Base-by-base conservation (phyloP, 805 yeast species). In the Yarrowia bubula region DNA sequence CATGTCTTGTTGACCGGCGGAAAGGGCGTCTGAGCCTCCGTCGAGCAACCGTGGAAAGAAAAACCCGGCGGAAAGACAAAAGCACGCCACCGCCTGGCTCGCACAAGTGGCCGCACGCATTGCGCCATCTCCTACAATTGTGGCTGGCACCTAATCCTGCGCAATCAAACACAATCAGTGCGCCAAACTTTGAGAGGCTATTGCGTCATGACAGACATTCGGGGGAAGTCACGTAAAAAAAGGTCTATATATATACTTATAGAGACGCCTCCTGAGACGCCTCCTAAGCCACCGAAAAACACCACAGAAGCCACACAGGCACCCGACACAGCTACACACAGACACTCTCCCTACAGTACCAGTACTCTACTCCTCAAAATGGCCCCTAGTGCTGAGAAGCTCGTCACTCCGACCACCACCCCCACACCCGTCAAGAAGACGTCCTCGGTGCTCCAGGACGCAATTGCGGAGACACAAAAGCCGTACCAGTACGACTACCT, bases 401-500 rank as follows among this genome's bases (percentile, higher is more conserved):
- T 28, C 8, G 28, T 14, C 1, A 14, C 39, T n/a, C 3, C 41
- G 9, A 4, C 22, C 22, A 17, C 44, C 10, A 5, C 31, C 17
- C 15, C 41, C 15, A 22, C 28, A 22, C 28, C 28, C 28, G 28
- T 22, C 28, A 22, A 22, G 5, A 15, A 32, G 38, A n/a, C n/a
- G n/a, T 46, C 41, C 1, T 9, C 31, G 15, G 6, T 17, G 13
- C 46, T 31, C 32, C 28, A 55, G 7, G 14, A 8, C 4, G 64
- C 32, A 7, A 58, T 43, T 18, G 64, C 50, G n/a, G 64, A 58
- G 51, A 33, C 22, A 42, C 43, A 48, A 14, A 50, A 50, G 17
- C 62, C 61, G 7, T 75, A 75, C 68, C 71, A 73, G 66, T 70
- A 44, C 68, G 71, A 71, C 58, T 50, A 71, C 60, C 68, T 75